Evolutionary conservation across 192 early-diverging fungal genomes (phyloP).

Genomic region (Coemansia sp.): DNA sequence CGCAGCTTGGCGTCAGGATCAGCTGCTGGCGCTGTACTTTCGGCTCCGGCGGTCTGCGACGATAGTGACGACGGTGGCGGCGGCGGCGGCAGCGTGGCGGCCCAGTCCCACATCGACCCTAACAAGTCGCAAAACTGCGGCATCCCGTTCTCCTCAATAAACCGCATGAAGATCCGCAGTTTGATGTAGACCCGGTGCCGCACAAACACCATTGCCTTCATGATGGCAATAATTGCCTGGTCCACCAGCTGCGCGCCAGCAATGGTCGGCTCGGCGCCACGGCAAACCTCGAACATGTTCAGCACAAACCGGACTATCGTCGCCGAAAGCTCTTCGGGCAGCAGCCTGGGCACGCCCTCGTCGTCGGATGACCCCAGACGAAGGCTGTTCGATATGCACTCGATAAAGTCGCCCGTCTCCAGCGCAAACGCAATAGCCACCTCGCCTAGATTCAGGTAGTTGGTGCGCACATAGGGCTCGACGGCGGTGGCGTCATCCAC

Average conservation of each 20-base stretch:
- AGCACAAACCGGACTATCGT: constrained; percentile 25
- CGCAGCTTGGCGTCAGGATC: constrained; percentile 21
- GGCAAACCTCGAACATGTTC: constrained; percentile 18
- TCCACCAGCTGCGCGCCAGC: constrained; percentile 36
- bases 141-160: constrained; percentile 30
- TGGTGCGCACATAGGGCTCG: constrained; percentile 22
- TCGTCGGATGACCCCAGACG: constrained; percentile 11
- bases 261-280: constrained; percentile 10
- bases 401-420: constrained; percentile 42
- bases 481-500: constrained; percentile 15
- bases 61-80: neutral
- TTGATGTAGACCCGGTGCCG: constrained; percentile 45
- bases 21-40: neutral
- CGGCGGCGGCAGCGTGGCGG: constrained; percentile 15
- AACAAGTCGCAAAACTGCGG: constrained; percentile 35
- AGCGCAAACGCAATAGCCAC: constrained; percentile 32
- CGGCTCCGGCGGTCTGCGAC: neutral
- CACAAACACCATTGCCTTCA: constrained; percentile 47
- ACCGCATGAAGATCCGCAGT: constrained; percentile 37
- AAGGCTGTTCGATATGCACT: constrained; percentile 49
- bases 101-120: constrained; percentile 44
- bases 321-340: constrained; percentile 11
- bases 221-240: constrained; percentile 38
- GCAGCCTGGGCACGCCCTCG: constrained; percentile 2
- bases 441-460: constrained; percentile 37